Percentiles rank a stretch among this genome's conserved stretches.
These are phyloP conservation scores for Gaillardinia entomophila DNA, from an alignment of 805 yeast species.

Conservation along the genomic window DNA sequence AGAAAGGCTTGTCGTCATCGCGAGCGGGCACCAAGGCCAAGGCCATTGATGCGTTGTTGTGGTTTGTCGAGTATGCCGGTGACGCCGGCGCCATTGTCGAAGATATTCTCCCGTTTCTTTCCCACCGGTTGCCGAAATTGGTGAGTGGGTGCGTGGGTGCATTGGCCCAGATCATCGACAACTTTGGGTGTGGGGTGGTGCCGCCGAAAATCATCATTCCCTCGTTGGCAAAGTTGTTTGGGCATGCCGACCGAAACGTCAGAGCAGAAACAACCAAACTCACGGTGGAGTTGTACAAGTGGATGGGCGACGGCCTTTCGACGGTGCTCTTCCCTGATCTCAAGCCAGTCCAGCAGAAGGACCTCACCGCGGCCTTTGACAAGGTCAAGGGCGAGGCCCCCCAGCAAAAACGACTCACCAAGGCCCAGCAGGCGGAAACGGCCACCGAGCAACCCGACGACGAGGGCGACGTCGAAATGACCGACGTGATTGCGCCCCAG, in stretches of 20 bases:
- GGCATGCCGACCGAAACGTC: constrained; percentile 82
- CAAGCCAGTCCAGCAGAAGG: constrained; percentile 91
- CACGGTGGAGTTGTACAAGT: constrained; percentile 62
- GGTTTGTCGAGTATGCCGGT: constrained; percentile 56
- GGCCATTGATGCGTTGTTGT: constrained; percentile 55
- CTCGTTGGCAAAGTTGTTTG: constrained; percentile 60
- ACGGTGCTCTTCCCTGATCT: constrained; percentile 58
- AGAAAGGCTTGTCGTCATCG: constrained; percentile 74
- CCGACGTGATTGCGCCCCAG: constrained; percentile 13
- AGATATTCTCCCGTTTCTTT: constrained; percentile 54
- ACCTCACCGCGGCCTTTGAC: constrained; percentile 64
- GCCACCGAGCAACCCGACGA: constrained; percentile 1
- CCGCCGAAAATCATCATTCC: constrained; percentile 55
- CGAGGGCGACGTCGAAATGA: constrained; percentile 24
- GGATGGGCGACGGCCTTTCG: constrained; percentile 65
- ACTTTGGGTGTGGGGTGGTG: constrained; percentile 60
- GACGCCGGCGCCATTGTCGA: constrained; percentile 64
- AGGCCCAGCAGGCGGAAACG: constrained; percentile 44
- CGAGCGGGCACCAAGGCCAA: constrained; percentile 69
- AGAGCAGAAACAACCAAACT: constrained; percentile 71
- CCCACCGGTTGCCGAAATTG: constrained; percentile 69
- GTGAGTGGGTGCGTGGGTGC: constrained; percentile 63
- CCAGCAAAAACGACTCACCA: constrained; percentile 50
- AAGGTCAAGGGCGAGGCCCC: constrained; percentile 39
- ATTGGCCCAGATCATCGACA: constrained; percentile 46